Conservation (phyloP, 345 rosid genomes). For the Gossypium thurberi region DNA sequence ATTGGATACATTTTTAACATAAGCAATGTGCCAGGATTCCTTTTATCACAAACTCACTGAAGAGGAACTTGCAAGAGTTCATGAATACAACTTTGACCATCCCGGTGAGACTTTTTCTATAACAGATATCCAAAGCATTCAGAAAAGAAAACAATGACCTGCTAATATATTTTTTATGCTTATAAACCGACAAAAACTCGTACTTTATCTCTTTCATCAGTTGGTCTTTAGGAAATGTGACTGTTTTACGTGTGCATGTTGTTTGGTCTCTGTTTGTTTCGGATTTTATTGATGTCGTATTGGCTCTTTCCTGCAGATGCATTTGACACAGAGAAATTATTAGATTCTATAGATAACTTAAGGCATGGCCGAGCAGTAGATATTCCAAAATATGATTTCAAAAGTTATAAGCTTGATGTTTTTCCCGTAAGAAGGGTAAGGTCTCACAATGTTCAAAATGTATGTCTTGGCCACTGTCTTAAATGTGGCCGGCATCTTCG, state of each 20-base stretch:
- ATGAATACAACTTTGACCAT: conserved; percentile 98
- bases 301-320: conserved; percentile 60
- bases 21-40: conserved; percentile 78
- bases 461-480: background rate
- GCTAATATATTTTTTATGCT: background rate
- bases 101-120: conserved; percentile 66
- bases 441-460: background rate
- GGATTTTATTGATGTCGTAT: conserved; percentile 11
- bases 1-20: conserved; percentile 12
- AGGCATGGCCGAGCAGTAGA: conserved; percentile 87
- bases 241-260: background rate
- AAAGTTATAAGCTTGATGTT: conserved; percentile 64
- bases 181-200: background rate
- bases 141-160: background rate
- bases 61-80: conserved; percentile 78
- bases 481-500: background rate
- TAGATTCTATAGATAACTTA: conserved; percentile 78
- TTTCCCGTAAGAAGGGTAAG: conserved; percentile 65
- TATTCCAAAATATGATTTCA: conserved; percentile 88
- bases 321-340: conserved; percentile 73
- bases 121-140: background rate
- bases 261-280: background rate
- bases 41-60: conserved; percentile 86
- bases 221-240: background rate
- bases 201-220: background rate